Evolutionary conservation across 2,329 filamentous ascomycete genomes (phyloP), one percentile per base, ranked within the genome.

Genomic region (Zymoseptoria crescenta): DNA sequence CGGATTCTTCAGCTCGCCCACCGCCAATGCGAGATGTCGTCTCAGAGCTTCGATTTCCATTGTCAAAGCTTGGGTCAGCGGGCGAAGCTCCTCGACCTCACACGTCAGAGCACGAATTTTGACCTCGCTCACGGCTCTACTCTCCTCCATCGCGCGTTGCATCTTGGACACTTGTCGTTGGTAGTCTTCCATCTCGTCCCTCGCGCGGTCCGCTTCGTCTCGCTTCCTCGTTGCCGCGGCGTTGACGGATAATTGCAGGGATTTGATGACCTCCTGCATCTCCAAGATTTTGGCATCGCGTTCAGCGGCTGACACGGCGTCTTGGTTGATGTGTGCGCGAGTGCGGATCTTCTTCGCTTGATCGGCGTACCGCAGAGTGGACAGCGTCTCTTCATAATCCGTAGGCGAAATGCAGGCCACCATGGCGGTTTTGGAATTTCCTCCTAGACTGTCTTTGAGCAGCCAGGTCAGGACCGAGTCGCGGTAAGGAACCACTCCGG

Each of bases 401-500:
- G 89, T 87, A 0, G 94, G 94, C 4, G 91, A 87, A 67, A 99
- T 96, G 73, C 94, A 97, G 8, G 94, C 94, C 69, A 99, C 96
- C 94, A 99, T 99, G 62, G 94, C 94, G 8, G 94, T 99, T 76
- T 97, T 99, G 70, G 87, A 93, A 80, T 99, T 99, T 57, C 94
- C 94, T 10, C 94, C 94, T 0, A 99, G 80, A 1, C 89, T 95
- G 74, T 99, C 94, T 73, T 97, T 97, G 64, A 99, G 81, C 3
- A 99, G 82, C 93, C 93, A 88, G 9, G 85, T 88, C 30, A 88
- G 75, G 50, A 88, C 85, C 0, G 91, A 96, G 75, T 99, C 94
- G 64, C 94, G 87, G 74, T 96, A 99, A 4, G 94, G 94, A 2
- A 99, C 88, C 6, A 91, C 84, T 28, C 72, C 71, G 28, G 69